Evolutionary conservation across 2,329 filamentous ascomycete genomes (phyloP).

Genomic region (Endothia cerciana): DNA sequence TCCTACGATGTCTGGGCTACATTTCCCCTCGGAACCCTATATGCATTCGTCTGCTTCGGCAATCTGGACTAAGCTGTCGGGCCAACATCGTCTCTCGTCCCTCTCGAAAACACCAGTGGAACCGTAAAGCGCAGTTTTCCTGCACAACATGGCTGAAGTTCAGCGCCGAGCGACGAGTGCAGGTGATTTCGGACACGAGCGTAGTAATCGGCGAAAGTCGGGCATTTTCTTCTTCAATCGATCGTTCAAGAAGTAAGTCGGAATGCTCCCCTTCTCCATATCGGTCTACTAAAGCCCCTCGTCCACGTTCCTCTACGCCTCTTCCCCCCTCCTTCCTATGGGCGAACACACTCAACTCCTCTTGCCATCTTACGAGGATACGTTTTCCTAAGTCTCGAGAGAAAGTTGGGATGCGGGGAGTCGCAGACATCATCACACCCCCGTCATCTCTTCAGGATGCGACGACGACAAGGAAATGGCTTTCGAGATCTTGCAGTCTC

Average conservation of each 20-base stretch:
- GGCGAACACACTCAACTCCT: background rate
- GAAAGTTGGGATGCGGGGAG: background rate
- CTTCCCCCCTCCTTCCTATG: background rate
- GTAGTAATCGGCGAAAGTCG: conserved; percentile 24
- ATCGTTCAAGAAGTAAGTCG: conserved; percentile 28
- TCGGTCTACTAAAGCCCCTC: background rate
- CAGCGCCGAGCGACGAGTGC: conserved; percentile 26
- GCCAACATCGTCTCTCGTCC: background rate
- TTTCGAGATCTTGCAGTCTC: background rate
- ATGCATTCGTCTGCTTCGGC: background rate
- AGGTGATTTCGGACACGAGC: conserved; percentile 20
- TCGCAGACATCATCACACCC: background rate
- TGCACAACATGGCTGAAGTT: conserved; percentile 22
- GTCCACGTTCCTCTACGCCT: background rate
- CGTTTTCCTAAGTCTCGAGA: background rate
- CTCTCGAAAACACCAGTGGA: background rate
- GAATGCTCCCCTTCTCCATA: background rate
- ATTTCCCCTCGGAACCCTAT: background rate
- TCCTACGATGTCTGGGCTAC: background rate
- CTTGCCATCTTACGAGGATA: background rate
- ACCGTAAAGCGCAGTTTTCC: background rate
- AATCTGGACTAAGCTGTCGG: background rate
- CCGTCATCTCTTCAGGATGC: background rate
- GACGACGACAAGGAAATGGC: background rate
- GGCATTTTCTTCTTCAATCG: conserved; percentile 29